phyloP scores from a whole-genome alignment of 202 grass and related monocot genomes.

The Bolboschoenoplectus hybrid region DNA sequence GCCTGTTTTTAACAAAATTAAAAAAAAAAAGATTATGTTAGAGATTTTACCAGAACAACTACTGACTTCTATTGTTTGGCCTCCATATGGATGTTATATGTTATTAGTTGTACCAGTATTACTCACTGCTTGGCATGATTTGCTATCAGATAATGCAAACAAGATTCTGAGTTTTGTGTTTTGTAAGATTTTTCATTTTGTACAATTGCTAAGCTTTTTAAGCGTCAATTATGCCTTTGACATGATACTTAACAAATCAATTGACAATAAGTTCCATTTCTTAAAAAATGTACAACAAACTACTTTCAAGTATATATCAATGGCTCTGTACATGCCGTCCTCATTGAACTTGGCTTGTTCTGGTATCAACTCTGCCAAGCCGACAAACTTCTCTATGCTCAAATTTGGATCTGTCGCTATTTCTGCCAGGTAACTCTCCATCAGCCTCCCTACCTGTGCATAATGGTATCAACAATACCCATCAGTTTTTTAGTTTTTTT shows the following conservation, averaged over 20 bases:
- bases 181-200: not conserved
- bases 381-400: conserved; percentile 59
- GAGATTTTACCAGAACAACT: not conserved
- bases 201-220: not conserved
- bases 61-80: not conserved
- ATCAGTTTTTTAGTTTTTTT: not conserved
- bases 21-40: not conserved
- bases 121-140: not conserved
- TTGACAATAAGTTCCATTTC: not conserved
- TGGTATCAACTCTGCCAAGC: conserved; percentile 68
- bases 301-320: conserved; percentile 93
- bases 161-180: not conserved
- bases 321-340: conserved; percentile 94
- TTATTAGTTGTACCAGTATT: not conserved
- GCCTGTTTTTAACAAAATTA: conserved; percentile 43
- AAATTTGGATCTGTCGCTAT: conserved; percentile 74
- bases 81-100: not conserved
- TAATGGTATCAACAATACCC: not conserved
- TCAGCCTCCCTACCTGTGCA: conserved; percentile 61
- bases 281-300: conserved; percentile 8
- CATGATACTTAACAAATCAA: not conserved
- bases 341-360: conserved; percentile 73
- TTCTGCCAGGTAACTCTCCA: conserved; percentile 92
- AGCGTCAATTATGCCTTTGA: not conserved
- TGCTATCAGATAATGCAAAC: not conserved